phyloP scores from a whole-genome alignment of 805 yeast genomes.

The Pichia membranifaciens region DNA sequence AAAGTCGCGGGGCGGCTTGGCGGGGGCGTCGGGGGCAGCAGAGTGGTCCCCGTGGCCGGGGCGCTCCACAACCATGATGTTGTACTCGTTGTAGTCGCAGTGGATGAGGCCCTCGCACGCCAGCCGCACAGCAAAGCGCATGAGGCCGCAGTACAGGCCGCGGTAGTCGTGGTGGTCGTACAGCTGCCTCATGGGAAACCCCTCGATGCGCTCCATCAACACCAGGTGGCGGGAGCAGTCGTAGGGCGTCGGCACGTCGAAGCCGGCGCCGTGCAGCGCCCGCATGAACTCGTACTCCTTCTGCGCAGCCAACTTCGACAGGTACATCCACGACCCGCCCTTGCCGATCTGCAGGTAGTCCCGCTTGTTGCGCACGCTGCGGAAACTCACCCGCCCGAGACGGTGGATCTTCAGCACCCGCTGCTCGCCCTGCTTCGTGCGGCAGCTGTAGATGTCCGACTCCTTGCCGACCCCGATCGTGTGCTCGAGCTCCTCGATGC shows the following conservation, averaged over 20 bases:
- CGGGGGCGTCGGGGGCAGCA: too few species aligned
- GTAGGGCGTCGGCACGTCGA: constrained; percentile 81
- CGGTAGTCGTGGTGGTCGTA: constrained; percentile 64
- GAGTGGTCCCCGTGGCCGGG: constrained; percentile 40
- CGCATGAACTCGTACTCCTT: constrained; percentile 89
- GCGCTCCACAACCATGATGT: constrained; percentile 65
- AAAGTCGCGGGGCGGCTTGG: too few species aligned
- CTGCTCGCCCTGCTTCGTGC: constrained; percentile 55
- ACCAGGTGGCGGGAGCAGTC: constrained; percentile 90
- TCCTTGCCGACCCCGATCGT: constrained; percentile 97
- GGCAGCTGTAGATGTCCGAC: constrained; percentile 85
- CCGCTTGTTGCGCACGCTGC: constrained; percentile 87
- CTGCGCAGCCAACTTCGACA: constrained; percentile 84
- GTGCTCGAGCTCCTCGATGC: constrained; percentile 72
- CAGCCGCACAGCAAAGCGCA: constrained; percentile 77
- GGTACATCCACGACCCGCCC: constrained; percentile 86
- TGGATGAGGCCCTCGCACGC: constrained; percentile 90
- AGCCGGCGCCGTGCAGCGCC: constrained; percentile 65
- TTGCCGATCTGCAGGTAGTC: constrained; percentile 77
- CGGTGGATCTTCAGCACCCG: constrained; percentile 86
- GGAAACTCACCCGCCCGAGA: constrained; percentile 88
- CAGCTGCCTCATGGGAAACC: constrained; percentile 85
- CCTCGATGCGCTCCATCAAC: constrained; percentile 84
- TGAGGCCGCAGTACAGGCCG: constrained; percentile 73
- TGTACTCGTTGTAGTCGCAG: constrained; percentile 97